Evolutionary conservation across 2,329 filamentous ascomycete genomes (phyloP), one percentile per base, ranked within the genome.

Genomic region (Exophiala dermatitidis): DNA sequence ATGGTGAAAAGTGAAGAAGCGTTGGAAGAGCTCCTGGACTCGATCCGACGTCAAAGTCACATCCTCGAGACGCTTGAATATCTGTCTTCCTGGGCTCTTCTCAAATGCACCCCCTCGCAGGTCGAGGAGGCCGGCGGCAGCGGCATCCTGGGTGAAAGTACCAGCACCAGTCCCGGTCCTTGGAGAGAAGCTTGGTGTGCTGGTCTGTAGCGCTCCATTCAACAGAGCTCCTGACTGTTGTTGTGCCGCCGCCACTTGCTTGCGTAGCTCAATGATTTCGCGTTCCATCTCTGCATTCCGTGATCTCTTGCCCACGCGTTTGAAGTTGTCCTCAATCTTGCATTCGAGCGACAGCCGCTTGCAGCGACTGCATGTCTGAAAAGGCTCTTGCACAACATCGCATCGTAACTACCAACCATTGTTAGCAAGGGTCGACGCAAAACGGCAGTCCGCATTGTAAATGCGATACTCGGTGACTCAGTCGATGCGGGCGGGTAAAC

Each of bases 271-370:
- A 33, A 76, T 69, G 36, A 78, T 77, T 61, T 81, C 70, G 69
- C 78, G 69, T 74, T 82, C 74, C 83, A 83, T 76, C 69, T 80
- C 72, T 66, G 81, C 79, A 77, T 84, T 75, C 72, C 82, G 72
- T 59, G 81, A 84, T 53, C 82, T 76, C 70, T 85, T 85, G 45
- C 81, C 82, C 33, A 85, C 72, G 56, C 83, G 77, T 70, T 83
- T 85, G 72, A 85, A 86, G 68, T 82, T 82, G 57, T 80, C 78
- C 63, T 85, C 81, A 66, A 86, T 84, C 63, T 82, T 81, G 69
- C 83, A 85, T 50, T 76, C 74, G 37, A 85, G 77, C 56, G 76
- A 77, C 53, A 84, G 75, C 60, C 83, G 83, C 57, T 75, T 72
- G 68, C 82, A 86, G 56, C 82, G 76, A 36, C 75, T 76, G 68